Conservation (phyloP, 345 rosid genomes). For the Salix exigua region DNA sequence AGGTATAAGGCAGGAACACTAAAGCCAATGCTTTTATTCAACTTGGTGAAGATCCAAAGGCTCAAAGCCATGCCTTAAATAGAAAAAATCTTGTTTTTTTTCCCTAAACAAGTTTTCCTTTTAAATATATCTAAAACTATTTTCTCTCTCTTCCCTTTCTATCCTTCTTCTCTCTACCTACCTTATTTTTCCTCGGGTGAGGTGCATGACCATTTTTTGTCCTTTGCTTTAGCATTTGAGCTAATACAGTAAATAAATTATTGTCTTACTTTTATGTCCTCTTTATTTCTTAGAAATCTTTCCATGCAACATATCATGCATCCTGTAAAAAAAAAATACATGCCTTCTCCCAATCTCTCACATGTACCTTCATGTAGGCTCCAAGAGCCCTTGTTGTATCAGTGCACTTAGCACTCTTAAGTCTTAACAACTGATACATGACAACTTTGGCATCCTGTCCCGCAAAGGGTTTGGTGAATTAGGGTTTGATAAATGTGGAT, state of each 20-base stretch:
- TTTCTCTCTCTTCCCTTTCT: neutral
- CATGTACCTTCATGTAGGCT: neutral
- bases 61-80: neutral
- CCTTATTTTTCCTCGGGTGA: neutral
- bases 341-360: neutral
- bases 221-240: neutral
- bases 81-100: neutral
- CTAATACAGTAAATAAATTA: neutral
- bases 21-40: neutral
- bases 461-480: neutral
- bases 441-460: neutral
- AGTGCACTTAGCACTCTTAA: neutral
- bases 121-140: neutral
- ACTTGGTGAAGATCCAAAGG: neutral
- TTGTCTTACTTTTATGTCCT: neutral
- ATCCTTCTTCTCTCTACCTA: neutral
- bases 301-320: neutral
- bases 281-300: neutral
- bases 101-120: too few species aligned
- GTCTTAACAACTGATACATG: neutral
- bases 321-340: neutral
- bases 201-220: neutral
- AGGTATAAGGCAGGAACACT: neutral
- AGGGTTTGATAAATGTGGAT: neutral
- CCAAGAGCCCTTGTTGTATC: neutral